These are phyloP conservation scores for Oidium heveae DNA, from an alignment of 2,329 filamentous ascomycete species.

Conservation along the genomic window DNA sequence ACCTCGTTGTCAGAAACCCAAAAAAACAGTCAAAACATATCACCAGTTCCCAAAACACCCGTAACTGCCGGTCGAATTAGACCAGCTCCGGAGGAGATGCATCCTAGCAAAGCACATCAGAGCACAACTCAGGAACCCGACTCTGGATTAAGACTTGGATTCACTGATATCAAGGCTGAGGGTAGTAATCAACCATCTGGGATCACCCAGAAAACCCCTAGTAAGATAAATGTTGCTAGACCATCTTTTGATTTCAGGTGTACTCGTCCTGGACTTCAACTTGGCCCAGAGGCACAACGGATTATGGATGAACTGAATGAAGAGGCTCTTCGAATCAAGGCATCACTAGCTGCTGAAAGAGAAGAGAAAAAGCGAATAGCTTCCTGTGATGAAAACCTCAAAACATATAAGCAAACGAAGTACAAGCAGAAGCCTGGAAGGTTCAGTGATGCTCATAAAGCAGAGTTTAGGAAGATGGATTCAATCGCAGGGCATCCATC, in stretches of 20 bases:
- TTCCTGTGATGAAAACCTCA: conserved; percentile 16
- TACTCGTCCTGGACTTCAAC: conserved; percentile 25
- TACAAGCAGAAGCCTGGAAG: conserved; percentile 55
- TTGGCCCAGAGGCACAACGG: conserved; percentile 34
- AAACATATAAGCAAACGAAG: conserved; percentile 46
- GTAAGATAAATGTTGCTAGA: conserved; percentile 27
- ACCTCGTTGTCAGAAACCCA: conserved; percentile 10
- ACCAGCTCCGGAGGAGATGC: conserved; percentile 63
- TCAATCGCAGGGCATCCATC: conserved; percentile 77
- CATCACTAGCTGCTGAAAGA: conserved; percentile 35
- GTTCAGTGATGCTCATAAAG: conserved; percentile 67
- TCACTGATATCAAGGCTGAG: conserved; percentile 35
- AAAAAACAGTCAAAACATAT: conserved; percentile 9
- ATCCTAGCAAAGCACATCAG: conserved; percentile 58
- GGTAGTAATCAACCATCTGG: conserved; percentile 18
- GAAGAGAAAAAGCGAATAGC: conserved; percentile 22
- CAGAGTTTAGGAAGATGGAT: conserved; percentile 91
- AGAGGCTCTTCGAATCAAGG: conserved; percentile 46
- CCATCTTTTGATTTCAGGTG: conserved; percentile 42
- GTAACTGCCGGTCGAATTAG: conserved; percentile 37
- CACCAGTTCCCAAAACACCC: conserved; percentile 25
- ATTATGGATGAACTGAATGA: conserved; percentile 45
- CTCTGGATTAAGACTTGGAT: conserved; percentile 59
- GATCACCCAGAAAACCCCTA: conserved; percentile 33
- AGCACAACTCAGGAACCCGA: conserved; percentile 53